A percentile compares a stretch with the other conserved stretches of the same genome.
Conservation (phyloP, 2,329 filamentous ascomycete genomes). For the Phialemonium atrogriseum region DNA sequence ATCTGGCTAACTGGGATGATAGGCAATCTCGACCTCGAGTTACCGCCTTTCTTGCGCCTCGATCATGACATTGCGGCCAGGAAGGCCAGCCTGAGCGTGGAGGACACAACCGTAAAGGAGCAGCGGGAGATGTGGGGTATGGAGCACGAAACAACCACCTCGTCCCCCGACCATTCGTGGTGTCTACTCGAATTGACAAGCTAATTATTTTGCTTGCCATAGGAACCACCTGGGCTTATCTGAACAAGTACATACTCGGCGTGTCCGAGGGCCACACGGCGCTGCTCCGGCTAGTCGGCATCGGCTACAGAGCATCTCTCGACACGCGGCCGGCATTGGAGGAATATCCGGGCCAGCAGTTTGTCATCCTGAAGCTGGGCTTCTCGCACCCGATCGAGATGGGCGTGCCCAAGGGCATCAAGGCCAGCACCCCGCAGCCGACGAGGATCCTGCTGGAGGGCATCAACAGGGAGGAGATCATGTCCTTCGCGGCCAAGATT, state of each 20-base stretch:
- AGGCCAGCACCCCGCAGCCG: conserved; percentile 79
- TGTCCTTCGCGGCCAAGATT: conserved; percentile 85
- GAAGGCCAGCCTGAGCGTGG: conserved; percentile 61
- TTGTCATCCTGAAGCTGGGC: conserved; percentile 88
- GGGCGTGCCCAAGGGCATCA: conserved; percentile 72
- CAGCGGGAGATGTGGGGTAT: conserved; percentile 96
- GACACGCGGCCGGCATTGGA: conserved; percentile 68
- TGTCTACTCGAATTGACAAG: too few species aligned
- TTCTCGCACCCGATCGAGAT: conserved; percentile 95
- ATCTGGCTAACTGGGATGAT: conserved; percentile 2
- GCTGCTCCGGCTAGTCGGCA: conserved; percentile 85
- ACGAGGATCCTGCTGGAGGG: conserved; percentile 89
- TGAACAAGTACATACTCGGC: conserved; percentile 84
- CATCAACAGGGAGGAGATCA: conserved; percentile 75
- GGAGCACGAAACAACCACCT: too few species aligned
- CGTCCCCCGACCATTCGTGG: too few species aligned
- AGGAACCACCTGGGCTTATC: conserved; percentile 86
- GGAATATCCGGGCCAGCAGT: conserved; percentile 74
- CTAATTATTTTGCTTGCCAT: conserved; percentile 5
- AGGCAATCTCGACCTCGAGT: conserved; percentile 67
- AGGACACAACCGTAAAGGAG: conserved; percentile 58
- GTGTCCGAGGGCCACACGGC: conserved; percentile 95
- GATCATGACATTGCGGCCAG: conserved; percentile 54
- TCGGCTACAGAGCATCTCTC: conserved; percentile 86
- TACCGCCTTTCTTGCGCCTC: conserved; percentile 73